These are phyloP conservation scores for Cokeromyces recurvatus DNA, from an alignment of 371 early-diverging fungal species.

Conservation along the genomic window DNA sequence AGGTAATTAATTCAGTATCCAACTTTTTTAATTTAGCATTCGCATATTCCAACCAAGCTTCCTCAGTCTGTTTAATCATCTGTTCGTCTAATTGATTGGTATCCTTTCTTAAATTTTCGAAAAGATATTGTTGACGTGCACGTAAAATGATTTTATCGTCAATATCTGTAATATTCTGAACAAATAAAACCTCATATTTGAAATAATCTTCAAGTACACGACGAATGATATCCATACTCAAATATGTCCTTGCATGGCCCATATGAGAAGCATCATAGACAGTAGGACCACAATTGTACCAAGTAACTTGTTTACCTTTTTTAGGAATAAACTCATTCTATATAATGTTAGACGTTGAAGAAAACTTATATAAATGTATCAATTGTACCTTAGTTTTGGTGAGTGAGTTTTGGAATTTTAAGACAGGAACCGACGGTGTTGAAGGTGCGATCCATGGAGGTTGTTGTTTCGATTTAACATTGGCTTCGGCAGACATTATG, in stretches of 20 bases:
- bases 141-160: conserved; percentile 99
- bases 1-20: conserved; percentile 27
- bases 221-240: conserved; percentile 95
- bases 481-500: conserved; percentile 4
- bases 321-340: conserved; percentile 87
- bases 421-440: conserved; percentile 25
- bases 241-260: conserved; percentile 98
- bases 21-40: conserved; percentile 52
- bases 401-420: conserved; percentile 74
- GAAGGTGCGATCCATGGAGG: conserved; percentile 34
- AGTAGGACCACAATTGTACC: conserved; percentile 99
- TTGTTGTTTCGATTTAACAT: conserved; percentile 30
- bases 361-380: not conserved
- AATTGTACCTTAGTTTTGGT: conserved; percentile 65
- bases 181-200: conserved; percentile 91
- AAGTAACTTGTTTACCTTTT: conserved; percentile 76
- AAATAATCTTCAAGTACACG: conserved; percentile 97
- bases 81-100: conserved; percentile 28
- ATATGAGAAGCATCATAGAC: conserved; percentile 99
- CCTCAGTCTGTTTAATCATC: conserved; percentile 50
- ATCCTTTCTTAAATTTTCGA: conserved; percentile 55
- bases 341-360: too few relatives aligned
- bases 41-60: conserved; percentile 63
- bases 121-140: conserved; percentile 86
- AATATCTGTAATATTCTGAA: conserved; percentile 99